Base-by-base conservation (phyloP, 331 rosid species). In the Malus hybrid region DNA sequence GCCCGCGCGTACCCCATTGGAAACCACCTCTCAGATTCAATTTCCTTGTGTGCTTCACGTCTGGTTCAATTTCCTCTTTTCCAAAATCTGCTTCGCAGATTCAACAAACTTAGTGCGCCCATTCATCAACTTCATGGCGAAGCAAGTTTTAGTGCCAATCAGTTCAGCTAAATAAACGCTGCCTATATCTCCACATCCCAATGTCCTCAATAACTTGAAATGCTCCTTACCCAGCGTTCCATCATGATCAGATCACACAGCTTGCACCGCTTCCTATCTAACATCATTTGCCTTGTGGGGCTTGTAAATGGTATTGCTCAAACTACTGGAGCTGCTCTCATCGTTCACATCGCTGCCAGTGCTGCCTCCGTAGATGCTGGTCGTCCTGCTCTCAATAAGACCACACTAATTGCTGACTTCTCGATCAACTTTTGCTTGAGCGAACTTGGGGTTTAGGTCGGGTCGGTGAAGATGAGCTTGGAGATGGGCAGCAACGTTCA, bases 151-250 rank as follows among this genome's bases (percentile, higher is more conserved):
- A 27, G 97, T 91, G 78, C 95, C 93, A 27, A 83, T 85, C 81
- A 93, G 83, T 78, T 93, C 97, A 0, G 96, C 87, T 36, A 93
- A 87, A 86, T 88, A 84, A 42, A 90, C 98, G 54, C 88, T 87
- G 32, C 98, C 98, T 74, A 93, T 91, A 78, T 93, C 98, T 80
- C 97, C 98, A 81, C 95, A 81, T 75, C 98, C 98, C 82, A 91
- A 86, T 84, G 80, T 83, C 84, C 83, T 90, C 85, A 88, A 70
- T 76, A 90, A 71, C 86, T 87, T 88, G 87, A 93, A 93, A 81
- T 93, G 90, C 69, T 83, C 85, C 89, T 87, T 76, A 63, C 91
- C 98, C 78, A 94, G 71, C 76, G 68, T 71, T 80, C 96, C 92
- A 44, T 88, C 86, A 68, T 86, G 93, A 68, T 86, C 90, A 60